These are phyloP conservation scores for Pseudozyma flocculosa DNA, from an alignment of 1,284 basidiomycete species.

Conservation along the genomic window DNA sequence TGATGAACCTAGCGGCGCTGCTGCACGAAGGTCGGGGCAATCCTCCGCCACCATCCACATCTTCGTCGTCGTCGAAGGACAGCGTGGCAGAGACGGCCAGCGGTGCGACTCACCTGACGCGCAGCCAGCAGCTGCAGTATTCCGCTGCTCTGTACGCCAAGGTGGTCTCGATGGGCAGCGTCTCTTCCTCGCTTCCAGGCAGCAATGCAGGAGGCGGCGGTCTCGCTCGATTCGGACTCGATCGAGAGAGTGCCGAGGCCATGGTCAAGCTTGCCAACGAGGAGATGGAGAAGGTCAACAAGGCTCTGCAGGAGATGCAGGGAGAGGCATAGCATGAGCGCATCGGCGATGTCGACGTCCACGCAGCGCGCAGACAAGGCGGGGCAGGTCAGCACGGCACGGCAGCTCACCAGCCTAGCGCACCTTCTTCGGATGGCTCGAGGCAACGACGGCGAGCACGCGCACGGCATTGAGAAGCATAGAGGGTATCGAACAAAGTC, in stretches of 20 bases:
- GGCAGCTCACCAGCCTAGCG: too few species aligned
- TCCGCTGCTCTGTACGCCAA: background rate
- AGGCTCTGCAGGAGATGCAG: background rate
- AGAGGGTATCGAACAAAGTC: too few species aligned
- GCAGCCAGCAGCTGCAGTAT: background rate
- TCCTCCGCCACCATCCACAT: background rate
- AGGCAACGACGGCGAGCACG: too few species aligned
- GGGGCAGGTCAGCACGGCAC: too few species aligned
- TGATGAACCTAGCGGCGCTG: conserved; percentile 26
- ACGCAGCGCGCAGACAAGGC: too few species aligned
- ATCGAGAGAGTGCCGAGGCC: background rate
- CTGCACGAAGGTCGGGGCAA: conserved; percentile 9
- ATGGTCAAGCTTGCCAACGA: background rate
- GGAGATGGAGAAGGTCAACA: conserved; percentile 1
- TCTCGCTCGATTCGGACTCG: background rate
- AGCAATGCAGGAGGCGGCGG: background rate
- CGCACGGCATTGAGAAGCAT: too few species aligned
- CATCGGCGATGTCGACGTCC: too few species aligned
- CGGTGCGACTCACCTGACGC: background rate
- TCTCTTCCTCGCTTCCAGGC: background rate
- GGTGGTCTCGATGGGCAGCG: background rate
- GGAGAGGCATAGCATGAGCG: too few species aligned
- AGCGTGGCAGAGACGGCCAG: too few species aligned
- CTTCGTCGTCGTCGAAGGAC: too few species aligned
- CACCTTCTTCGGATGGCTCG: too few species aligned